Evolutionary conservation across 1,284 basidiomycete genomes (phyloP), one percentile per base, ranked within the genome.

Genomic region (Malassezia caprae): DNA sequence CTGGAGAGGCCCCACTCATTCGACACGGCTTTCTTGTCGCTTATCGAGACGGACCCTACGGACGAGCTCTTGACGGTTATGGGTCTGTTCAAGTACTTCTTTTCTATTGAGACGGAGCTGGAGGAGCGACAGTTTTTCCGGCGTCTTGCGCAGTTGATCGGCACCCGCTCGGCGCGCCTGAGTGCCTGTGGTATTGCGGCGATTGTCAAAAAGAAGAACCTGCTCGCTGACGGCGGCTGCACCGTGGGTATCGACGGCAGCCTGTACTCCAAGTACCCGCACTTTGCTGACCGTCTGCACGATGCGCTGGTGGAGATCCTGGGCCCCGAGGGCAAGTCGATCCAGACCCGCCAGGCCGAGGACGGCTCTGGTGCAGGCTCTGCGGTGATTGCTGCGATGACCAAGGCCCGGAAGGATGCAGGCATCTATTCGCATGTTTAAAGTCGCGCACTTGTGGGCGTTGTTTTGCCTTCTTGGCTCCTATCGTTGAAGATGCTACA

Each of bases 41-140:
- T 96, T 53, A 96, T 98, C 84, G 93, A 96, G 78, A 86, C 84
- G 84, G 93, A 98, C 76, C 85, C 88, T 2, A 98, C 93, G n/a
- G 93, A 96, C 72, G 93, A 98, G 75, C 82, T 96, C 39, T 81
- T 96, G 48, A 96, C 91, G 80, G 83, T 90, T 69, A 89, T 93
- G 65, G 91, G 93, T 49, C 88, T 98, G 65, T 96, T 98, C 78
- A 84, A 63, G 13, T 69, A 72, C 67, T 73, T 73, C 43, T 77
- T 75, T 52, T 62, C 64, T 15, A 58, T 73, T 40, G 69, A 73
- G 51, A 73, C 71, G 2, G 69, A 66, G 23, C 51, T 66, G 28
- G 62, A 67, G 51, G 71, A 73, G 64, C 59, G 71, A 27, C 53
- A 64, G 26, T 73, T 73, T 58, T 69, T 73, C 64, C 60, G 61